These are phyloP conservation scores for Fusarium torreyae DNA, from an alignment of 2,329 filamentous ascomycete genomes.

Conservation along the genomic window DNA sequence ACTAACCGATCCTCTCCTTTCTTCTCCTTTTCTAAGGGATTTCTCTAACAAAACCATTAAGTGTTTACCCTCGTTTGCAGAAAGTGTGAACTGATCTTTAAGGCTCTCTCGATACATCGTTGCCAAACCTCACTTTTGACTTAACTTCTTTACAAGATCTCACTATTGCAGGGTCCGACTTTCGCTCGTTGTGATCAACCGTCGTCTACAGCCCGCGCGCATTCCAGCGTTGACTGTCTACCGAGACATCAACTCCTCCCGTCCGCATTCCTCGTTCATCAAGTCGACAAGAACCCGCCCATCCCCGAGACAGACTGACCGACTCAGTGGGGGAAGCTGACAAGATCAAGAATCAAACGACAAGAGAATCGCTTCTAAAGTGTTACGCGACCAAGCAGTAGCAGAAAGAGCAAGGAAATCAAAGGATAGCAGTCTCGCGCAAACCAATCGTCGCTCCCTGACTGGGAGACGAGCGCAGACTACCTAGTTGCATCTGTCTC, in stretches of 20 bases:
- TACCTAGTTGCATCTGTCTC: slow-evolving; percentile 31
- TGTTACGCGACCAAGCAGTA: slow-evolving; percentile 19
- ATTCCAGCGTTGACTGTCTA: slow-evolving; percentile 44
- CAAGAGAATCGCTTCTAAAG: slow-evolving; percentile 10
- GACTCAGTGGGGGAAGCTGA: slow-evolving; percentile 25
- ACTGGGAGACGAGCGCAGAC: slow-evolving; percentile 46
- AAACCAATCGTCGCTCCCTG: slow-evolving; percentile 46
- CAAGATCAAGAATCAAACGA: slow-evolving; percentile 4
- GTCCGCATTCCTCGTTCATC: slow-evolving; percentile 44
- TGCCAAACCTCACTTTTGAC: slow-evolving; percentile 26
- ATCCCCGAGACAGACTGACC: slow-evolving; percentile 42
- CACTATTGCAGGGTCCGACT: slow-evolving; percentile 46
- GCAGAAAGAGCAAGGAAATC: slow-evolving; percentile 37
- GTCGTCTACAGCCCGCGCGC: slow-evolving; percentile 36
- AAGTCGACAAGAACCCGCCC: slow-evolving; percentile 15
- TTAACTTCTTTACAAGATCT: slow-evolving; percentile 38
- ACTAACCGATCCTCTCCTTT: slow-evolving; percentile 42
- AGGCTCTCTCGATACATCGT: slow-evolving; percentile 28
- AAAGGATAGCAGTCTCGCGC: slow-evolving; percentile 19
- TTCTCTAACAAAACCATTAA: slow-evolving; percentile 41
- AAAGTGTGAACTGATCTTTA: slow-evolving; percentile 47
- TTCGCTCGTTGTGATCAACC: slow-evolving; percentile 48
- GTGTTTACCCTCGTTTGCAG: slow-evolving; percentile 45
- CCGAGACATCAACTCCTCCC: slow-evolving; percentile 31
- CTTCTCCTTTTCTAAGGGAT: slow-evolving; percentile 32